Percentiles rank a stretch among this genome's conserved stretches.
These are phyloP conservation scores for Hypoxylon sp. DNA, from an alignment of 2,329 filamentous ascomycete genomes.

Conservation along the genomic window DNA sequence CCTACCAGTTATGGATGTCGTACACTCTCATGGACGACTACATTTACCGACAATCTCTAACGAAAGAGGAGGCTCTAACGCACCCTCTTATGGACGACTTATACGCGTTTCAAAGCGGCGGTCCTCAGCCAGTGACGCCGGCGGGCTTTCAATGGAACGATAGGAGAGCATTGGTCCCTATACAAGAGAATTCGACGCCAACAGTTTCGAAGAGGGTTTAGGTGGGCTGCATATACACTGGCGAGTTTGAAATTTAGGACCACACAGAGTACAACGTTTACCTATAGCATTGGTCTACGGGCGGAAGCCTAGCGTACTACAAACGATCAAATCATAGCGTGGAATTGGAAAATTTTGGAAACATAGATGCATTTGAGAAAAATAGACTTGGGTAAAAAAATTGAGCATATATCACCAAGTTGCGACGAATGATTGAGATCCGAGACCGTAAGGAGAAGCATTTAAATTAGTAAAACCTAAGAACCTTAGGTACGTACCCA, in stretches of 20 bases:
- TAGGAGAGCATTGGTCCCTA: constrained; percentile 21
- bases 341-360: neutral
- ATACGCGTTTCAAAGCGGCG: constrained; percentile 33
- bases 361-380: neutral
- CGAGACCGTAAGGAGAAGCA: too few species aligned
- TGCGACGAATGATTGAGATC: too few species aligned
- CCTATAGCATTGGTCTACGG: neutral
- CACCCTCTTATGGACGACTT: constrained; percentile 43
- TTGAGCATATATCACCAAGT: neutral
- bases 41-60: constrained; percentile 40
- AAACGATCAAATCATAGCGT: neutral
- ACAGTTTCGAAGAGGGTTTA: neutral
- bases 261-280: neutral
- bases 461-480: too few species aligned
- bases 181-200: neutral
- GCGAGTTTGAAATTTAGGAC: neutral
- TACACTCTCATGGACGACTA: constrained; percentile 43
- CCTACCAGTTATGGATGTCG: constrained; percentile 41
- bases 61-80: constrained; percentile 27
- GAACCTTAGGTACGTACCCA: too few species aligned
- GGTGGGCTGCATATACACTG: neutral
- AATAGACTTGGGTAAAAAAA: neutral
- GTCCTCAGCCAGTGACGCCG: constrained; percentile 26
- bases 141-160: constrained; percentile 40
- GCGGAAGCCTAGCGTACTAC: neutral